These are phyloP conservation scores for Solanum sitiens DNA, from an alignment of 257 asterid species.

Conservation along the genomic window DNA sequence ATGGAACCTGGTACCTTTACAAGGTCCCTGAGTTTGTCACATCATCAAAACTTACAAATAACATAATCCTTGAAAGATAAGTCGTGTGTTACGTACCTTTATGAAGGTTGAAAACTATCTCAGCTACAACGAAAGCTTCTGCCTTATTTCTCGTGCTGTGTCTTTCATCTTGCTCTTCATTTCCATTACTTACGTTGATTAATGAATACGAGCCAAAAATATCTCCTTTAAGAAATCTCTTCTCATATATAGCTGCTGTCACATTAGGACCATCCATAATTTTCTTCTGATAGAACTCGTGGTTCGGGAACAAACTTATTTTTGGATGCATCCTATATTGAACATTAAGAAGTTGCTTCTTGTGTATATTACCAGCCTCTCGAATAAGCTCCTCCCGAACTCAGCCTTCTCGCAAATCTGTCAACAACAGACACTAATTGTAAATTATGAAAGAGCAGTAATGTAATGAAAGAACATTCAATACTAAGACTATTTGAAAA, in stretches of 20 bases:
- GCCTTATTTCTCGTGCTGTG: constrained; percentile 34
- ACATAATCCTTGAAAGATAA: not conserved
- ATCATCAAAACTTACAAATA: too few species aligned
- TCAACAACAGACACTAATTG: not conserved
- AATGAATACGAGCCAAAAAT: constrained; percentile 54
- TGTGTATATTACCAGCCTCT: constrained; percentile 39
- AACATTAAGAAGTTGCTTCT: constrained; percentile 31
- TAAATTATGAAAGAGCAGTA: not conserved
- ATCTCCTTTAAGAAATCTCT: constrained; percentile 21
- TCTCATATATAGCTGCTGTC: constrained; percentile 1
- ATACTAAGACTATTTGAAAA: not conserved
- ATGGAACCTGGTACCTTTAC: too few species aligned
- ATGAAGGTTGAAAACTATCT: constrained; percentile 42
- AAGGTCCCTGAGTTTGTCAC: too few species aligned
- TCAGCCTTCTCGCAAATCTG: constrained; percentile 29
- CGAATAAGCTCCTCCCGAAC: constrained; percentile 47
- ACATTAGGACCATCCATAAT: constrained; percentile 40
- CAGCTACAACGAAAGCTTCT: constrained; percentile 39
- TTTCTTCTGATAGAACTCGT: constrained; percentile 22
- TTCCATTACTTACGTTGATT: constrained; percentile 36
- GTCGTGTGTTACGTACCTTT: constrained; percentile 16
- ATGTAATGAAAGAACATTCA: not conserved
- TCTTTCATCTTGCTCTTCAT: constrained; percentile 28
- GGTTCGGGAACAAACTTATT: constrained; percentile 45
- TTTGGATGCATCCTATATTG: constrained; percentile 62